These are phyloP conservation scores for Monascus ruber DNA, from an alignment of 2,329 filamentous ascomycete species.

Conservation along the genomic window DNA sequence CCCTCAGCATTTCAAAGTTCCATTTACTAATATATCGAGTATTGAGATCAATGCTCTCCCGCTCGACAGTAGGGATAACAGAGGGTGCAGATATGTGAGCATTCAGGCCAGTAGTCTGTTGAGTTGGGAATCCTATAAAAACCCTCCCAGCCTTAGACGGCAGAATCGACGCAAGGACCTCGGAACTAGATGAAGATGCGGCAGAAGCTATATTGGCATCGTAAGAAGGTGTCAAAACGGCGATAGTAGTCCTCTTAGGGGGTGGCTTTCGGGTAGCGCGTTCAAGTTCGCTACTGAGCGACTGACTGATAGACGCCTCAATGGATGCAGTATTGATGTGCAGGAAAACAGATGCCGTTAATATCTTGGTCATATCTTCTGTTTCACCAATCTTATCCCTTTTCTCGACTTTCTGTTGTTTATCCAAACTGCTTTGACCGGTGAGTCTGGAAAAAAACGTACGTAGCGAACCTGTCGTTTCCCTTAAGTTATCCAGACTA, in stretches of 20 bases:
- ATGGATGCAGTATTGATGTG: constrained; percentile 77
- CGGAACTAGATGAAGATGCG: constrained; percentile 38
- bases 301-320: constrained; percentile 59
- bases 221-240: constrained; percentile 83
- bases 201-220: constrained; percentile 63
- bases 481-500: constrained; percentile 26
- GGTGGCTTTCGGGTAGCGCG: constrained; percentile 95
- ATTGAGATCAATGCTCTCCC: constrained; percentile 93
- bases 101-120: constrained; percentile 87
- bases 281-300: constrained; percentile 76
- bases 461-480: constrained; percentile 51
- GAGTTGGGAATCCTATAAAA: constrained; percentile 95
- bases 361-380: constrained; percentile 60
- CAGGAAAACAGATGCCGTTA: constrained; percentile 73
- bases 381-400: constrained; percentile 50
- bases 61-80: constrained; percentile 91
- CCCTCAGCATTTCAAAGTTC: constrained; percentile 88
- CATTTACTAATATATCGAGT: constrained; percentile 88
- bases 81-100: constrained; percentile 93
- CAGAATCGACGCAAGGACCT: constrained; percentile 82
- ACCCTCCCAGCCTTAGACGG: constrained; percentile 82
- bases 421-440: constrained; percentile 39
- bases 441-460: constrained; percentile 75
- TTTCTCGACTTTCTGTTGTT: constrained; percentile 34
- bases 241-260: constrained; percentile 73